Evolutionary conservation across 768 basidiomycete species (phyloP).

Genomic region (Calocybe gangraenosa): DNA sequence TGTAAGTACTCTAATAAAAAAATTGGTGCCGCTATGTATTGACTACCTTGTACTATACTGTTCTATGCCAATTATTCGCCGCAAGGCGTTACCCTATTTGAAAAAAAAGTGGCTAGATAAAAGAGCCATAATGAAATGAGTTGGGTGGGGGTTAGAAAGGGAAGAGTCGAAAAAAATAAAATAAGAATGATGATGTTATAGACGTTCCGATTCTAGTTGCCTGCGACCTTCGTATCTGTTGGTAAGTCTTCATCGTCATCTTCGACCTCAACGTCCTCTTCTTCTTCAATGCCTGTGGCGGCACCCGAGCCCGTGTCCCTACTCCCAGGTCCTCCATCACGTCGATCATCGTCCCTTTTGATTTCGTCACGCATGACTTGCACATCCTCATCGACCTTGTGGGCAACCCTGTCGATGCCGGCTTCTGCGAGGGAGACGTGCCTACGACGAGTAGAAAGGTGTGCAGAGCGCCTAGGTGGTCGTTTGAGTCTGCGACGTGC

Average conservation of each 20-base stretch:
- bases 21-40: too few relatives aligned
- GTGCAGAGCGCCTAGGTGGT: conserved; percentile 75
- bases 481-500: conserved; percentile 88
- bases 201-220: conserved; percentile 1
- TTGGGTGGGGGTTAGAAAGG: not conserved
- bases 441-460: conserved; percentile 74
- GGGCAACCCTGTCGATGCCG: conserved; percentile 82
- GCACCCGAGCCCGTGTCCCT: conserved; percentile 20
- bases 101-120: too few relatives aligned
- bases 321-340: conserved; percentile 32
- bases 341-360: conserved; percentile 58
- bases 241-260: conserved; percentile 30
- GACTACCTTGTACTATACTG: too few relatives aligned
- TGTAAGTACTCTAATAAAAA: too few relatives aligned
- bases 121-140: not conserved
- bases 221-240: conserved; percentile 31
- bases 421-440: conserved; percentile 86
- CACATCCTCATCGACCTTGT: conserved; percentile 83
- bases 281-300: conserved; percentile 17
- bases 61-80: too few relatives aligned
- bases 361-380: conserved; percentile 78
- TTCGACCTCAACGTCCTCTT: conserved; percentile 24
- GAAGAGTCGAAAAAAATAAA: not conserved
- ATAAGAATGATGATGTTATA: not conserved
- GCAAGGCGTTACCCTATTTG: too few relatives aligned